Evolutionary conservation across 164 flowering plant genomes (phyloP), one percentile per base, ranked within the genome.

Genomic region (Aristolochia californica): DNA sequence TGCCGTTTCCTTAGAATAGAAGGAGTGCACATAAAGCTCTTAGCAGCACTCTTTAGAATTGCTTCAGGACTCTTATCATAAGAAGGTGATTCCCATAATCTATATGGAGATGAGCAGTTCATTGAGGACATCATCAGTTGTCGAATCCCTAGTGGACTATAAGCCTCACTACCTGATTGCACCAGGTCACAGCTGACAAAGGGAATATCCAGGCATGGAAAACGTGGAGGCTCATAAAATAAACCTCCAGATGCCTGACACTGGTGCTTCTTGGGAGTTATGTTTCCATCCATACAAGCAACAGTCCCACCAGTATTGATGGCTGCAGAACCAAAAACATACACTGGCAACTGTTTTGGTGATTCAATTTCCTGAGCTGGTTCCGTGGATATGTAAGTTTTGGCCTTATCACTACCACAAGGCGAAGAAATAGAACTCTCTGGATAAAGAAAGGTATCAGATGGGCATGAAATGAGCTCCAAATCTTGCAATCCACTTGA

Each of bases 121-220:
- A 76, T 65, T 20, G 66, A 82, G 61, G 89, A 73, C 80, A 86
- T 85, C 88, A 82, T 81, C 47, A 82, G 69, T 64, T 84, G 96
- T 45, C 97, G 91, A 50, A 88, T 83, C 17, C 99, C 99, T 61
- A 94, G 87, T 22, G 99, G 99, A 72, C 99, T 94, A 59, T 75
- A 94, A 57, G 87, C 99, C 66, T 83, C 66, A 69, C 70, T 65
- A 18, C 89, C 83, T 54, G 86, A 75, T 59, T 77, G 82, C 66
- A 79, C 61, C 58, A 94, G 95, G 77, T 94, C 97, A 79, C 99
- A 94, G 74, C 95, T 87, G 53, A 86, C 75, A 66, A 90, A 94
- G 10, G 99, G 99, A 62, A 94, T 66, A 49, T 94, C 97, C 68
- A 84, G 62, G 62, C 91, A 83, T 43, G 99, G 99, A 70, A 90